Percentiles rank a stretch among this genome's conserved stretches.
These are phyloP conservation scores for Talinum fruticosum DNA, from an alignment of 148 eudicot species.

Conservation along the genomic window DNA sequence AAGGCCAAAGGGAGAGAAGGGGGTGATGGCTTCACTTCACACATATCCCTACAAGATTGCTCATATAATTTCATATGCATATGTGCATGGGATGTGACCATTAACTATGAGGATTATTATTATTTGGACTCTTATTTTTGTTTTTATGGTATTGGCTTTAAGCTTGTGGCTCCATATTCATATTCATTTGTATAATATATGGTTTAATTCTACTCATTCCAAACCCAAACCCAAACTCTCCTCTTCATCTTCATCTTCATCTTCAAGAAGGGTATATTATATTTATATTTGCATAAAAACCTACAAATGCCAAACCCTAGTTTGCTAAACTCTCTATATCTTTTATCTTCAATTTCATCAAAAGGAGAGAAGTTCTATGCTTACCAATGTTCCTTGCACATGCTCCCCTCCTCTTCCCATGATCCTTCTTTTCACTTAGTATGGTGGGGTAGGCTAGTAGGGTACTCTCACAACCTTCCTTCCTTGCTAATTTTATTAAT, in stretches of 20 bases:
- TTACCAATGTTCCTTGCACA: conserved; percentile 7
- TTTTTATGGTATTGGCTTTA: neutral
- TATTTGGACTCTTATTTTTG: neutral
- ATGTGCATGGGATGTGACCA: conserved; percentile 1
- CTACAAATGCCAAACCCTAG: conserved; percentile 8
- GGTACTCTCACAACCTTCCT: neutral
- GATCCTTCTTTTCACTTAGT: conserved; percentile 5
- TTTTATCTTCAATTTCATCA: neutral
- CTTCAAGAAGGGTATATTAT: neutral
- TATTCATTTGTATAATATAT: too few species aligned
- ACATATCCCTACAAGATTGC: neutral
- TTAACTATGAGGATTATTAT: neutral
- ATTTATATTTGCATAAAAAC: neutral
- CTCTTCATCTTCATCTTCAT: too few species aligned
- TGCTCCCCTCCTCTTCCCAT: conserved; percentile 6
- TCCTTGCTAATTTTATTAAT: neutral
- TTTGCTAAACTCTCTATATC: neutral
- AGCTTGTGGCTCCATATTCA: neutral
- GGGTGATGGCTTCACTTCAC: neutral
- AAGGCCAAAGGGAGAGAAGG: neutral
- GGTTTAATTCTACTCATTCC: neutral
- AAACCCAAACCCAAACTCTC: neutral
- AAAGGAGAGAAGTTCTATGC: conserved; percentile 3
- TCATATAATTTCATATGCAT: neutral
- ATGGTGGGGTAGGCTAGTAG: neutral